phyloP scores from a whole-genome alignment of 2,329 filamentous ascomycete genomes.

The Aspergillus brasiliensis region DNA sequence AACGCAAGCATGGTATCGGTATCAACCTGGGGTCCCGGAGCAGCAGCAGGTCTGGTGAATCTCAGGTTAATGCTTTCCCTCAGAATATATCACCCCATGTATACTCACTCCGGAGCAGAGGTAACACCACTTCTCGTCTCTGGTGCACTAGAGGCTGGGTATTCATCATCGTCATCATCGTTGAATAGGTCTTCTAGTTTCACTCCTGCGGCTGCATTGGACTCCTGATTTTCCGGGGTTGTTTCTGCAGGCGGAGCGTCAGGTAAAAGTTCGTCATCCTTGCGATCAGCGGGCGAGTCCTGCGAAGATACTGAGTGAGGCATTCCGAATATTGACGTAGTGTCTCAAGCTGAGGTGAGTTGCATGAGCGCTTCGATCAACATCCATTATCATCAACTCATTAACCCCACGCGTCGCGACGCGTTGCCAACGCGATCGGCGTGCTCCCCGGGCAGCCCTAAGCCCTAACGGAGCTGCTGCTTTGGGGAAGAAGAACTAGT shows the following conservation, averaged over 20 bases:
- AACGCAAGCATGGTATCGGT: constrained; percentile 88
- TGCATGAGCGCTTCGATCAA: constrained; percentile 9
- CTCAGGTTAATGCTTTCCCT: constrained; percentile 19
- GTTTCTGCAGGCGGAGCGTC: constrained; percentile 37
- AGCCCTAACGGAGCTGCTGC: constrained; percentile 16
- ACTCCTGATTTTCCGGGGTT: constrained; percentile 9
- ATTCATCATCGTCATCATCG: constrained; percentile 59
- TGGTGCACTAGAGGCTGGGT: constrained; percentile 55
- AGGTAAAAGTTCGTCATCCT: constrained; percentile 45
- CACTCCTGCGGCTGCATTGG: constrained; percentile 29
- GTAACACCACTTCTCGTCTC: constrained; percentile 43
- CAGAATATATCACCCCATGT: not conserved
- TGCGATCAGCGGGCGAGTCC: constrained; percentile 44
- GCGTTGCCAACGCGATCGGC: constrained; percentile 28
- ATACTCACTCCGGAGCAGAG: constrained; percentile 45
- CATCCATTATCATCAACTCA: constrained; percentile 1
- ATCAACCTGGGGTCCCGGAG: constrained; percentile 61
- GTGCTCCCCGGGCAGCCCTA: constrained; percentile 21
- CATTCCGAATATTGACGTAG: constrained; percentile 27
- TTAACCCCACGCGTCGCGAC: constrained; percentile 24
- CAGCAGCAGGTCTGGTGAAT: constrained; percentile 30
- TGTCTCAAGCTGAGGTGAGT: not conserved
- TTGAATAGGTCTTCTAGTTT: constrained; percentile 62
- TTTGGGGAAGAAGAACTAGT: no score
- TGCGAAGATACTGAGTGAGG: constrained; percentile 39